Evolutionary conservation across 257 asterid species (phyloP), one percentile per base, ranked within the genome.

Genomic region (Capsicum chinense): DNA sequence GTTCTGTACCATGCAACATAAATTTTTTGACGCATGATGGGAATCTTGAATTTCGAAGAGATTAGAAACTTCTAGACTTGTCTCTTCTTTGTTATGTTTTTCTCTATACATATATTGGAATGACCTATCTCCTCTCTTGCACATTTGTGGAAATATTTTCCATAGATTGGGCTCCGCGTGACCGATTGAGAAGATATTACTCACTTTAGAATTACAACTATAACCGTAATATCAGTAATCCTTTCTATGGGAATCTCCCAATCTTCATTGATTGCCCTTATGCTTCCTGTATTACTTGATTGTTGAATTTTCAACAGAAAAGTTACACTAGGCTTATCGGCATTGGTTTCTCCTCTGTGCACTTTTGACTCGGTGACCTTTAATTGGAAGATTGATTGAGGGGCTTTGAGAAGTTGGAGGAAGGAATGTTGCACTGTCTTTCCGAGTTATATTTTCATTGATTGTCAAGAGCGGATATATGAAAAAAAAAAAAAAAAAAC

Each of bases 91-190:
- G 60, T 10, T 48, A 10, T 47, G 33, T 74, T 50, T 66, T 12
- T 52, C 44, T 12, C 3, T 74, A 74, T 19, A 52, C 44, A 50
- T 48, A 13, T n/a, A 19, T 33, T 33, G 73, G 62, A 74, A 74
- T 74, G 58, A 7, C 47, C 42, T 12, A 19, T 74, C 44, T 6
- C 44, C 60, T 47, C 62, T 48, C 44, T 13, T 74, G 19, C 44
- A 21, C 62, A 74, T 73, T 48, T 73, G 10, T 73, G 71, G 71
- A 64, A 64, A 64, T 64, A 26, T 3, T 64, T 64, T 26, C 71
- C 26, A 26, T 0, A 5, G 71, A 7, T 64, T 26, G 35, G 44
- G 6, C 8, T 21, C 6, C n/a, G 9, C 11, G 7, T 73, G 59
- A 48, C 59, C 5, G 42, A 47, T 73, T 73, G 60, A 73, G 17